These are phyloP conservation scores for Ceratobasidium papillatum DNA, from an alignment of 1,284 basidiomycete species.

Conservation along the genomic window DNA sequence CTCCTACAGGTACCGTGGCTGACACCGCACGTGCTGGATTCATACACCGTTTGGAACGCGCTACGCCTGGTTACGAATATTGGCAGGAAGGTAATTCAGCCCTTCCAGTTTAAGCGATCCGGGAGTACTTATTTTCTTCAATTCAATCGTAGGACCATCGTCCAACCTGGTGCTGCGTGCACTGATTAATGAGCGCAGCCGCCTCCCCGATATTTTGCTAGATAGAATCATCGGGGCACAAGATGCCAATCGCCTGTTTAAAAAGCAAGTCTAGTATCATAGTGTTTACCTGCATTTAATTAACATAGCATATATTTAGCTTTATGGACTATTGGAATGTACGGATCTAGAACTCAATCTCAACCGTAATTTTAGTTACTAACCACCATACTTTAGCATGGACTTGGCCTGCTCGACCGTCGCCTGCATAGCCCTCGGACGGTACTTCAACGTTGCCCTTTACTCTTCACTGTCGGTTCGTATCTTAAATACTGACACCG, in stretches of 20 bases:
- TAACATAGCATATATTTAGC: not conserved
- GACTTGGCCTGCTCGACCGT: constrained; percentile 15
- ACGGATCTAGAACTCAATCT: not conserved
- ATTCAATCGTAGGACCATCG: constrained; percentile 4
- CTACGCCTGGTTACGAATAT: not conserved
- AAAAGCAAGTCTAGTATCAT: not conserved
- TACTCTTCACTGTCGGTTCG: constrained; percentile 25
- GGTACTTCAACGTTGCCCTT: constrained; percentile 29
- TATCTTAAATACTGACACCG: not conserved
- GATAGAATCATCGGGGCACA: not conserved
- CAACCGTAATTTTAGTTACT: not conserved
- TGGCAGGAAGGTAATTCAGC: constrained; percentile 20
- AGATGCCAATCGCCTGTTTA: constrained; percentile 19
- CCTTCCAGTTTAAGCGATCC: not conserved
- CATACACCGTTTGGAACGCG: not conserved
- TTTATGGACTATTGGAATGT: constrained; percentile 34
- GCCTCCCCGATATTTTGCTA: constrained; percentile 20
- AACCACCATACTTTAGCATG: constrained; percentile 8
- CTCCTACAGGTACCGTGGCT: not conserved
- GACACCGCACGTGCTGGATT: not conserved
- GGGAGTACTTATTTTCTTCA: not conserved
- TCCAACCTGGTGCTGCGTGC: constrained; percentile 31
- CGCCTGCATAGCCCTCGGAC: constrained; percentile 24
- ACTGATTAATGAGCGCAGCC: constrained; percentile 20
- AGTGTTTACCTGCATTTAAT: not conserved